Percentiles rank a stretch among this genome's conserved stretches.
Conservation (phyloP, 805 yeast genomes). For the Metschnikowia koreensis region DNA sequence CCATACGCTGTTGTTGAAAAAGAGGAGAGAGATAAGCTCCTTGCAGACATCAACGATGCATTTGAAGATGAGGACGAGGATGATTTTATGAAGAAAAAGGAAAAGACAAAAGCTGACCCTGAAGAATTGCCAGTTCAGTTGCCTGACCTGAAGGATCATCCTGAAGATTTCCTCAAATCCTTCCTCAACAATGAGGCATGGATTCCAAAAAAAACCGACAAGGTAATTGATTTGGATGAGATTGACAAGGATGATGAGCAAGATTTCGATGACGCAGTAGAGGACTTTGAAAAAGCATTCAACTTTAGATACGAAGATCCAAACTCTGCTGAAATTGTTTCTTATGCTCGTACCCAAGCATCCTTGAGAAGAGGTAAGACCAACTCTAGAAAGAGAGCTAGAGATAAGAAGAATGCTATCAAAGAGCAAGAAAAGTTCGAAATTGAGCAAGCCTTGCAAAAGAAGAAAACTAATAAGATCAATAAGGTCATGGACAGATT, state of each 20-base stretch:
- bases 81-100: slow-evolving; percentile 61
- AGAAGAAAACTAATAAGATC: slow-evolving; percentile 73
- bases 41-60: slow-evolving; percentile 73
- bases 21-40: slow-evolving; percentile 71
- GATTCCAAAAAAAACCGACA: slow-evolving; percentile 74
- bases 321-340: slow-evolving; percentile 81
- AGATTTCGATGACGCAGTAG: slow-evolving; percentile 90
- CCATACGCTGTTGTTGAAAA: slow-evolving; percentile 74
- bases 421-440: slow-evolving; percentile 51
- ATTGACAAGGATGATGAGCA: slow-evolving; percentile 64
- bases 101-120: slow-evolving; percentile 22
- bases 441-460: slow-evolving; percentile 59
- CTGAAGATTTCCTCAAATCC: slow-evolving; percentile 67
- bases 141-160: slow-evolving; percentile 60
- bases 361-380: slow-evolving; percentile 80
- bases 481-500: slow-evolving; percentile 75
- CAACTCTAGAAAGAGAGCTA: slow-evolving; percentile 73
- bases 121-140: slow-evolving; percentile 32
- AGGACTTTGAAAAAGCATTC: slow-evolving; percentile 85
- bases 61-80: slow-evolving; percentile 45
- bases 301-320: slow-evolving; percentile 95
- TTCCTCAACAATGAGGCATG: slow-evolving; percentile 81
- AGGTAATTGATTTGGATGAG: slow-evolving; percentile 50
- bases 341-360: slow-evolving; percentile 93
- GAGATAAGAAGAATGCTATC: slow-evolving; percentile 65